Conservation (phyloP, 2,329 filamentous ascomycete species). For the Helotiales sp. region DNA sequence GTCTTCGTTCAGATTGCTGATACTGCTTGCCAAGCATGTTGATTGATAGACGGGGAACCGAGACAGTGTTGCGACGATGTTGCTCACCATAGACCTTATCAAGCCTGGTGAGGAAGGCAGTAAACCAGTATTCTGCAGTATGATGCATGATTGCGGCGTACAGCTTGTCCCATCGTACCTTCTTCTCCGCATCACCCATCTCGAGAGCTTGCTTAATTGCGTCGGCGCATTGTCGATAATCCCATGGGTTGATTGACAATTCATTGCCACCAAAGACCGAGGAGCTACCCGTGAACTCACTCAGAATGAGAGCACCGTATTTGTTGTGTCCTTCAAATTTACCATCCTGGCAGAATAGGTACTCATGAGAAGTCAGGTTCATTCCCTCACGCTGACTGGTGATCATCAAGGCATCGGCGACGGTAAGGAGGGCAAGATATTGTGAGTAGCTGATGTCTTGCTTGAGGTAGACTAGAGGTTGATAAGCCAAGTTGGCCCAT, state of each 20-base stretch:
- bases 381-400: conserved; percentile 95
- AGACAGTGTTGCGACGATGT: conserved; percentile 78
- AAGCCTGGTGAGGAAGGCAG: conserved; percentile 69
- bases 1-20: conserved; percentile 60
- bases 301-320: conserved; percentile 85
- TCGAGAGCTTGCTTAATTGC: conserved; percentile 82
- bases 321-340: conserved; percentile 68
- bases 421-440: conserved; percentile 86
- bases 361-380: conserved; percentile 96
- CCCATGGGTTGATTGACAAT: conserved; percentile 91
- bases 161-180: conserved; percentile 71
- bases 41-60: conserved; percentile 81
- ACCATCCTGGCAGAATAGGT: conserved; percentile 89
- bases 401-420: conserved; percentile 91
- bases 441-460: conserved; percentile 93
- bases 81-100: conserved; percentile 81
- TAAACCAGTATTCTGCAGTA: conserved; percentile 84
- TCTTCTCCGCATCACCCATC: conserved; percentile 75
- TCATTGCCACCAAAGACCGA: conserved; percentile 80
- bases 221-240: conserved; percentile 84
- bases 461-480: conserved; percentile 89
- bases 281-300: conserved; percentile 91
- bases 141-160: conserved; percentile 74
- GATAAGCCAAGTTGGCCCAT: conserved; percentile 87
- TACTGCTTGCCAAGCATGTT: conserved; percentile 66